Evolutionary conservation across 257 asterid genomes (phyloP).

Genomic region (Forsythia suspensa): DNA sequence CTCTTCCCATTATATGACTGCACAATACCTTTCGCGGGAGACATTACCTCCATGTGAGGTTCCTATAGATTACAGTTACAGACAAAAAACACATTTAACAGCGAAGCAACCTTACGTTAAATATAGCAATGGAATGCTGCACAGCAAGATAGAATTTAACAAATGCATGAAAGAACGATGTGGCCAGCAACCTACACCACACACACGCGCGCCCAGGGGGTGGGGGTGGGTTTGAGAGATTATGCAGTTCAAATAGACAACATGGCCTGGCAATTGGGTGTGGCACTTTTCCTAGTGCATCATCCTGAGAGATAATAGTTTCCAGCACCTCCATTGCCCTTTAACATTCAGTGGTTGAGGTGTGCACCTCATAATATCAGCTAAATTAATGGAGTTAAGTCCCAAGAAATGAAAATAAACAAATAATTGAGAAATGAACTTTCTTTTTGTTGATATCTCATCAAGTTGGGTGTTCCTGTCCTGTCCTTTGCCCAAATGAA

Average conservation of each 20-base stretch:
- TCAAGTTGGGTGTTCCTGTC: not conserved
- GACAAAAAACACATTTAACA: constrained; percentile 25
- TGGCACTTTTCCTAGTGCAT: not conserved
- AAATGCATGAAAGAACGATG: not conserved
- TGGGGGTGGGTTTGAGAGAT: too few species aligned
- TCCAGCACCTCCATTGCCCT: not conserved
- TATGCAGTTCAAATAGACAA: not conserved
- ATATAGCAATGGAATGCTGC: not conserved
- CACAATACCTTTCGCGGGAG: constrained; percentile 84
- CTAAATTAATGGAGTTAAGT: not conserved
- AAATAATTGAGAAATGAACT: not conserved
- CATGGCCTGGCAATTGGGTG: not conserved
- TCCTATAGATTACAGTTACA: constrained; percentile 50
- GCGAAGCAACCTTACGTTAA: not conserved
- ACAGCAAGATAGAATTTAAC: not conserved
- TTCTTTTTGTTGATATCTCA: not conserved
- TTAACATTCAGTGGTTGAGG: not conserved
- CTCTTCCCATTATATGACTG: constrained; percentile 89
- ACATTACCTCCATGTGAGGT: constrained; percentile 93
- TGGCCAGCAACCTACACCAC: not conserved
- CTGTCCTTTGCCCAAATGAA: not conserved
- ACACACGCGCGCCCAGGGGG: not conserved
- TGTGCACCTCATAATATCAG: not conserved
- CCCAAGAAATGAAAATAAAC: not conserved
- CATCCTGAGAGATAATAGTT: not conserved